A percentile compares a stretch with the other conserved stretches of the same genome.
These are phyloP conservation scores for Spongiforma sp. DNA, from an alignment of 1,284 basidiomycete species.

Conservation along the genomic window DNA sequence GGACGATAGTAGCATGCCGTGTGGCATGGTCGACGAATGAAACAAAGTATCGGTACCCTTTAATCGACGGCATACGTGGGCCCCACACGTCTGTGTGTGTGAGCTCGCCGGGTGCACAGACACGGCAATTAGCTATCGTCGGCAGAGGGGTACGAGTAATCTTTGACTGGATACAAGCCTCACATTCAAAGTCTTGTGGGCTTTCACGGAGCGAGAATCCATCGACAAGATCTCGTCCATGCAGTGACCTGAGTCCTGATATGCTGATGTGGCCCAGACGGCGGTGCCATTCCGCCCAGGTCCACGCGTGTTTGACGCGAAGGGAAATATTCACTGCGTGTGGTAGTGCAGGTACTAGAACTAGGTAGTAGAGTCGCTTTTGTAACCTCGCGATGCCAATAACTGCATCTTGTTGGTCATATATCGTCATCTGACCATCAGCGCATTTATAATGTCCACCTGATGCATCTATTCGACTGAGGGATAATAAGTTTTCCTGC, in stretches of 20 bases:
- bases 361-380: background rate
- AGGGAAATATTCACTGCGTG: too few species aligned
- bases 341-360: too few species aligned
- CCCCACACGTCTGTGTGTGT: conserved; percentile 6
- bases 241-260: background rate
- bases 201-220: background rate
- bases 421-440: background rate
- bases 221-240: background rate
- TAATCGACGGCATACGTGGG: background rate
- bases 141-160: background rate
- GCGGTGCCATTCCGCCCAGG: background rate
- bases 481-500: background rate
- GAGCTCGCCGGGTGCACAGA: background rate
- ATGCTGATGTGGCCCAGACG: background rate
- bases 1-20: background rate
- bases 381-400: background rate
- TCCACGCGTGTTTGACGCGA: background rate
- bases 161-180: background rate
- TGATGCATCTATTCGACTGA: background rate
- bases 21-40: background rate
- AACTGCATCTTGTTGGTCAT: background rate
- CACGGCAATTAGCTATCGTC: background rate
- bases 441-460: background rate
- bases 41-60: background rate
- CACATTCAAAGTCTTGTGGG: background rate